Evolutionary conservation across 805 yeast species (phyloP), one percentile per base, ranked within the genome.

Genomic region (Lachancea fermentati): DNA sequence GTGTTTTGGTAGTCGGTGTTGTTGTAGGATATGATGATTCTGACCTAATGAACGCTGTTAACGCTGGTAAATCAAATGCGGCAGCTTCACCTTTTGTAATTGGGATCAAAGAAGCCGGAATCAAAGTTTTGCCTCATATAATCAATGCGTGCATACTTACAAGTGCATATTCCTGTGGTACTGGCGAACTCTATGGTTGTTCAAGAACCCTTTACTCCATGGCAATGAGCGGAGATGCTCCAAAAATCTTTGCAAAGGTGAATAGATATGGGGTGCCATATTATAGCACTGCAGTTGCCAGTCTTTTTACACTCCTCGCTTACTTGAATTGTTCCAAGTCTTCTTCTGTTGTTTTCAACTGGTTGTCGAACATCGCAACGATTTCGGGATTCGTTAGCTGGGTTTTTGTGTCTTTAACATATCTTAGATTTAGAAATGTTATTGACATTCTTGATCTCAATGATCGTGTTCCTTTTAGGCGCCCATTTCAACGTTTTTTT

Each of bases 351-450:
- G 83, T 74, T 9, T 78, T 78, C 61, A 65, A 69, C n/a, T 79
- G 84, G 83, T 68, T 78, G 38, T 67, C 79, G 14, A 78, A 78
- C 52, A 71, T 78, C 44, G 68, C 78, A 14, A 78, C 83, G 19
- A 71, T 76, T 37, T 74, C 81, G 2, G 82, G 82, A 3, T 76
- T 77, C 54, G 57, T 77, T 29, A 67, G 78, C 14, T 77, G 83
- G 83, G 52, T 76, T 24, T 62, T 70, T 36, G 68, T 76, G 30
- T 55, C 71, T 14, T 55, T 67, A 26, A 70, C 79, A 12, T 76
- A 75, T 53, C 43, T 74, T 33, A 66, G 82, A 61, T 78, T 74
- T 69, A 74, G 82, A 63, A 73, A 73, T 50, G 85, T 81, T n/a
- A 67, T 80, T 28, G 52, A 51, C 4, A 69, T 52, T 60, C 74